Percentiles rank a stretch among this genome's conserved stretches.
These are phyloP conservation scores for Colletotrichum theobromicola DNA, from an alignment of 2,329 filamentous ascomycete species.

Conservation along the genomic window DNA sequence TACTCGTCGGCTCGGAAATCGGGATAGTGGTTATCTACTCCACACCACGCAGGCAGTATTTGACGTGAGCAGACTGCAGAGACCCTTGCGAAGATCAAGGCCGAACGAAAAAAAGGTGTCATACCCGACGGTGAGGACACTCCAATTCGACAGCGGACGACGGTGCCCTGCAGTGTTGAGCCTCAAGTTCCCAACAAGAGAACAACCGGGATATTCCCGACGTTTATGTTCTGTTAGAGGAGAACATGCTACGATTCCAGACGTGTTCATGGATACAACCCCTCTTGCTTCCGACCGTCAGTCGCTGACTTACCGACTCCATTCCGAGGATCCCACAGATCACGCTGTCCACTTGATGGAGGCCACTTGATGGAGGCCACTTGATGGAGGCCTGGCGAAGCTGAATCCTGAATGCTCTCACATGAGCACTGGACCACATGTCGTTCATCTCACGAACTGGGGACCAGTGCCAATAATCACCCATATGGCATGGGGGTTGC, in stretches of 20 bases:
- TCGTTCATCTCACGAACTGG: background rate
- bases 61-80: background rate
- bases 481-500: background rate
- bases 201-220: background rate
- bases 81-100: slow-evolving; percentile 9
- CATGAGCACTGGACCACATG: background rate
- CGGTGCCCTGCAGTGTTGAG: background rate
- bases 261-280: background rate
- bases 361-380: background rate
- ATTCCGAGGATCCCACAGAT: slow-evolving; percentile 4
- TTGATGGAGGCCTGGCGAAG: background rate
- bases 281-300: background rate
- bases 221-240: background rate
- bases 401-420: background rate
- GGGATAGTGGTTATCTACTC: background rate
- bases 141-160: background rate
- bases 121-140: background rate
- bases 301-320: background rate
- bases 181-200: background rate
- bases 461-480: background rate
- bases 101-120: background rate
- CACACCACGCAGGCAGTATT: background rate
- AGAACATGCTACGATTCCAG: background rate
- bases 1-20: slow-evolving; percentile 6
- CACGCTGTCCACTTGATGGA: background rate